Evolutionary conservation across 2,329 filamentous ascomycete genomes (phyloP).

Genomic region (Microthyrium microscopicum): DNA sequence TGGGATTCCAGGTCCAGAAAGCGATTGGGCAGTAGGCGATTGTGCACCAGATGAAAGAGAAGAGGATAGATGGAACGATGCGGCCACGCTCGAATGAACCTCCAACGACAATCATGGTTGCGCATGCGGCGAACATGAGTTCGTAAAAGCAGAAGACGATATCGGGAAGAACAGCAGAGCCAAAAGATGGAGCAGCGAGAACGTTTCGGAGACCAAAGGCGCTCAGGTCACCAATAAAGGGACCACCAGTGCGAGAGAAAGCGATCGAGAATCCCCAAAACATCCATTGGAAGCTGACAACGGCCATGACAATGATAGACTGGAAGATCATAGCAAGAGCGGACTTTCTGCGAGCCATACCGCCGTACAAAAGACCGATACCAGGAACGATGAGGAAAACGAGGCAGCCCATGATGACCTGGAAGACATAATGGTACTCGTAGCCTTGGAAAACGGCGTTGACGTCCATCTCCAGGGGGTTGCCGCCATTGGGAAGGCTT

Average conservation of each 20-base stretch:
- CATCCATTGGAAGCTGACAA: conserved; percentile 14
- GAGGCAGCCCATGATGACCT: conserved; percentile 24
- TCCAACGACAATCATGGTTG: conserved; percentile 47
- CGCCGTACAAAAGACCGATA: conserved; percentile 47
- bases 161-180: conserved; percentile 41
- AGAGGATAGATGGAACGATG: conserved; percentile 46
- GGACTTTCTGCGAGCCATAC: conserved; percentile 44
- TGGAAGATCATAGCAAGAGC: conserved; percentile 46
- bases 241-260: conserved; percentile 40
- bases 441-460: conserved; percentile 40
- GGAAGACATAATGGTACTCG: conserved; percentile 43
- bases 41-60: conserved; percentile 45
- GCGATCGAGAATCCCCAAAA: conserved; percentile 25
- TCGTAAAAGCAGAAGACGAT: conserved; percentile 52
- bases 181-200: conserved; percentile 41
- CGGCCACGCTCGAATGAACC: conserved; percentile 47
- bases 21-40: conserved; percentile 47
- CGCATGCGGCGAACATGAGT: conserved; percentile 44
- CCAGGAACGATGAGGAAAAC: conserved; percentile 50
- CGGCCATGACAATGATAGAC: conserved; percentile 38
- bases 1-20: conserved; percentile 49
- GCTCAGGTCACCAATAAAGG: conserved; percentile 46
- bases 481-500: conserved; percentile 33
- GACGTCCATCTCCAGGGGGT: conserved; percentile 35
- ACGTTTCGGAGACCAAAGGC: conserved; percentile 47